Evolutionary conservation across 2,329 filamentous ascomycete species (phyloP).

Genomic region (Claviceps paspali): DNA sequence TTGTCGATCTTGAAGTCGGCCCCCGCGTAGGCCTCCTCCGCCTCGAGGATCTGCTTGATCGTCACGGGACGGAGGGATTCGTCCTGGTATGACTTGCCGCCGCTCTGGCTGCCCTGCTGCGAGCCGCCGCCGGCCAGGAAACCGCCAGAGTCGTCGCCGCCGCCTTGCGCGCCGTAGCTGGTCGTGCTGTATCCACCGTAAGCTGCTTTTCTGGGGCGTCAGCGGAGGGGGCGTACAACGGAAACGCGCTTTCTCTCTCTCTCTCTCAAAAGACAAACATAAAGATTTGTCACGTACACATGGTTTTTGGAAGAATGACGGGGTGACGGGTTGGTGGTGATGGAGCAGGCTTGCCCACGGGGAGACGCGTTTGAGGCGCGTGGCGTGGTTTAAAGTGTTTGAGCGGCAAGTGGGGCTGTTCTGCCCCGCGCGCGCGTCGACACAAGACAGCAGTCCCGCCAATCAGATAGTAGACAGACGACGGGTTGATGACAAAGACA

Average conservation of each 20-base stretch:
- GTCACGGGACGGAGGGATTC: slow-evolving; percentile 87
- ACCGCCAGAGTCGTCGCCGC: slow-evolving; percentile 45
- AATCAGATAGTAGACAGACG: no score
- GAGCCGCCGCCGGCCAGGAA: slow-evolving; percentile 45
- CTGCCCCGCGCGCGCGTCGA: no score
- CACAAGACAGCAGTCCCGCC: no score
- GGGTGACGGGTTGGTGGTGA: slow-evolving; percentile 1
- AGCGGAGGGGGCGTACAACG: not conserved
- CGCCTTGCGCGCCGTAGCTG: slow-evolving; percentile 37
- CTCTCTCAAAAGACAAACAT: no score
- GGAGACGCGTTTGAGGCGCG: slow-evolving; percentile 8
- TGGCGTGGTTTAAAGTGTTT: not conserved
- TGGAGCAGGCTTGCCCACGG: not conserved
- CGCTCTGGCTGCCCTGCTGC: slow-evolving; percentile 41
- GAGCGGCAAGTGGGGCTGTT: slow-evolving; percentile 4
- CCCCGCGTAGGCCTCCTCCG: slow-evolving; percentile 55
- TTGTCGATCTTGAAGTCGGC: slow-evolving; percentile 76
- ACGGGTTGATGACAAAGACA: no score
- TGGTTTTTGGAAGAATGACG: no score
- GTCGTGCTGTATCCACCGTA: slow-evolving; percentile 33
- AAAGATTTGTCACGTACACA: slow-evolving; percentile 2
- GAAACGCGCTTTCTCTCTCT: not conserved
- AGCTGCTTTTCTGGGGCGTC: slow-evolving; percentile 22
- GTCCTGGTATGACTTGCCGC: slow-evolving; percentile 48
- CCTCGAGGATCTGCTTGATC: slow-evolving; percentile 84